Evolutionary conservation across 441 rosid species (phyloP).

Genomic region (Arabidopsis hybrid): DNA sequence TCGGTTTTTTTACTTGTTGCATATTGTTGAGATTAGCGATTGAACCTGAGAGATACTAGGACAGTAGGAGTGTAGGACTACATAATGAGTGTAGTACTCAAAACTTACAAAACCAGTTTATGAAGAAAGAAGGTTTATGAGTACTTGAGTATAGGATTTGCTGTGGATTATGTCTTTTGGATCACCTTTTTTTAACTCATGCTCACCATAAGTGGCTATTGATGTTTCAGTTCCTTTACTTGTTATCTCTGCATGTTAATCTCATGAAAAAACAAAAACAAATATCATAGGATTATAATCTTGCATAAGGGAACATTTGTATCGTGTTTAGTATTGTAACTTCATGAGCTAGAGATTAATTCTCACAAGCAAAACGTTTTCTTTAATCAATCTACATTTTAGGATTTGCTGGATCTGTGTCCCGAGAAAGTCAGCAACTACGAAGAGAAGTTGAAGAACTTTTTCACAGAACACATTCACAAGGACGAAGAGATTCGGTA

Average conservation of each 20-base stretch:
- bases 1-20: background rate
- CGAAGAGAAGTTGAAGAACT: conserved; percentile 84
- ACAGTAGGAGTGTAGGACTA: background rate
- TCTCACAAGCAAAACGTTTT: background rate
- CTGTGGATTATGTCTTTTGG: too few species aligned
- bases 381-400: background rate
- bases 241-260: too few species aligned
- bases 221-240: too few species aligned
- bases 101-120: background rate
- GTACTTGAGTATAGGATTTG: background rate
- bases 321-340: background rate
- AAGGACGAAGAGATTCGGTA: conserved; percentile 90
- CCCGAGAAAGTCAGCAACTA: conserved; percentile 81
- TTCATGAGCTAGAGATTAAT: background rate
- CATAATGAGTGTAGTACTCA: background rate
- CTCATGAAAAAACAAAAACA: too few species aligned
- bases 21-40: background rate
- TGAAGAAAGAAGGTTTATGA: background rate
- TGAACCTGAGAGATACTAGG: background rate
- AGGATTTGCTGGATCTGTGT: conserved; percentile 87
- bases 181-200: too few species aligned
- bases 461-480: conserved; percentile 87
- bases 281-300: too few species aligned
- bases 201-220: too few species aligned
- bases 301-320: background rate